Evolutionary conservation across 2,329 filamentous ascomycete species (phyloP).

Genomic region (Neonectria neomacrospora): DNA sequence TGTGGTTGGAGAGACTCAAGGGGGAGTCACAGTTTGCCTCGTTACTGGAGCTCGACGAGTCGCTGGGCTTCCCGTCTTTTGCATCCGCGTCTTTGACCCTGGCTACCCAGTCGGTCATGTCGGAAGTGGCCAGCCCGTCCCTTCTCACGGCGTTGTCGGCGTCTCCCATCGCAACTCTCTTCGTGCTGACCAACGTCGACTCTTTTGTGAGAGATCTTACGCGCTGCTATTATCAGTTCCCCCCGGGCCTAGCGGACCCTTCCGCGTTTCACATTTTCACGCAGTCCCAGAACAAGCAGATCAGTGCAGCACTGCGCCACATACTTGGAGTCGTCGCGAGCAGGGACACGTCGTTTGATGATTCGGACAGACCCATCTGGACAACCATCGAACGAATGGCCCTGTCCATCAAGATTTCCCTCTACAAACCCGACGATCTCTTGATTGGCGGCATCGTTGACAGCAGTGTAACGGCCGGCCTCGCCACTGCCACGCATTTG

Average conservation of each 20-base stretch:
- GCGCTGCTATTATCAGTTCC: conserved; percentile 49
- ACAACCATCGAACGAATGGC: conserved; percentile 42
- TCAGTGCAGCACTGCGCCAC: conserved; percentile 41
- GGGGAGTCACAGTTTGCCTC: conserved; percentile 31
- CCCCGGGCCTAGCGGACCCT: conserved; percentile 46
- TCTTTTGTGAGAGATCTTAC: conserved; percentile 48
- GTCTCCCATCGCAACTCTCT: conserved; percentile 45
- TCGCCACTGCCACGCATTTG: conserved; percentile 48
- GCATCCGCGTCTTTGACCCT: conserved; percentile 43
- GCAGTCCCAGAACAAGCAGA: conserved; percentile 46
- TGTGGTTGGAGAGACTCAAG: conserved; percentile 41
- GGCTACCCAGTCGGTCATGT: conserved; percentile 48
- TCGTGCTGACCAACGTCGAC: conserved; percentile 45
- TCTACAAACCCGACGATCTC: conserved; percentile 49
- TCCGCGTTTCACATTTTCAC: conserved; percentile 49
- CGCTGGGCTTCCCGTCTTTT: conserved; percentile 33
- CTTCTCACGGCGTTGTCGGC: conserved; percentile 39
- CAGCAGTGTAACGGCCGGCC: conserved; percentile 45
- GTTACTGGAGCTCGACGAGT: conserved; percentile 26
- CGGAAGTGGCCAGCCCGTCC: conserved; percentile 40
- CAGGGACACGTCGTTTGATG: not conserved
- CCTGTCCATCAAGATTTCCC: conserved; percentile 43
- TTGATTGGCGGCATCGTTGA: conserved; percentile 51
- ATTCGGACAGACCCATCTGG: conserved; percentile 41
- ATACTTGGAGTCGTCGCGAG: conserved; percentile 35